These are phyloP conservation scores for Gyrodon lividus DNA, from an alignment of 768 basidiomycete species.

Conservation along the genomic window DNA sequence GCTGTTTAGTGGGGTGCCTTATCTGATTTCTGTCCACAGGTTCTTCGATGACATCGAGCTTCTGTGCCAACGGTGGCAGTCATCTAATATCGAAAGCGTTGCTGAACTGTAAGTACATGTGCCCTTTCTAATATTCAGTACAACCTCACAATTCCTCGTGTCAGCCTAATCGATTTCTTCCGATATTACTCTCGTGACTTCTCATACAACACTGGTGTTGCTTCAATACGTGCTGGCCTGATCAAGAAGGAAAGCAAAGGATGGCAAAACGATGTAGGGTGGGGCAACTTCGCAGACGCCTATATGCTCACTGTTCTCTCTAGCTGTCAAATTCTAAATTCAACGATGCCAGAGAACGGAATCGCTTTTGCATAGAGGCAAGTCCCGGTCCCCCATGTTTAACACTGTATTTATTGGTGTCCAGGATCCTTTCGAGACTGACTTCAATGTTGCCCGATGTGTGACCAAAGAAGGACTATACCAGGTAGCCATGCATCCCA, in stretches of 20 bases:
- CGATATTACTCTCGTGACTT: slow-evolving; percentile 95
- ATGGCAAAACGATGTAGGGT: slow-evolving; percentile 89
- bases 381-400: slow-evolving; percentile 11
- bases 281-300: background rate
- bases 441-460: slow-evolving; percentile 95
- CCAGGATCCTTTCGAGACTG: slow-evolving; percentile 95
- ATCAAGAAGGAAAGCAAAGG: slow-evolving; percentile 91
- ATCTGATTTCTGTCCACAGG: slow-evolving; percentile 37
- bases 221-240: slow-evolving; percentile 85
- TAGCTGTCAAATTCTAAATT: slow-evolving; percentile 55
- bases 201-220: slow-evolving; percentile 85
- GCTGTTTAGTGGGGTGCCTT: slow-evolving; percentile 13
- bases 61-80: slow-evolving; percentile 88
- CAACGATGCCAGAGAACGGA: slow-evolving; percentile 79
- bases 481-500: slow-evolving; percentile 49
- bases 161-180: slow-evolving; percentile 95
- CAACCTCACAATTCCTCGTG: slow-evolving; percentile 9
- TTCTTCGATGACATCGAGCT: slow-evolving; percentile 98
- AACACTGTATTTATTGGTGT: slow-evolving; percentile 1
- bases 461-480: slow-evolving; percentile 97
- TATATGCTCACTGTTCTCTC: slow-evolving; percentile 7
- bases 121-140: background rate
- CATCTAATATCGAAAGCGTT: slow-evolving; percentile 88
- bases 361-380: slow-evolving; percentile 95
- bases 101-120: slow-evolving; percentile 75